phyloP scores from a whole-genome alignment of 768 basidiomycete species.

The Termitomyces heimii region DNA sequence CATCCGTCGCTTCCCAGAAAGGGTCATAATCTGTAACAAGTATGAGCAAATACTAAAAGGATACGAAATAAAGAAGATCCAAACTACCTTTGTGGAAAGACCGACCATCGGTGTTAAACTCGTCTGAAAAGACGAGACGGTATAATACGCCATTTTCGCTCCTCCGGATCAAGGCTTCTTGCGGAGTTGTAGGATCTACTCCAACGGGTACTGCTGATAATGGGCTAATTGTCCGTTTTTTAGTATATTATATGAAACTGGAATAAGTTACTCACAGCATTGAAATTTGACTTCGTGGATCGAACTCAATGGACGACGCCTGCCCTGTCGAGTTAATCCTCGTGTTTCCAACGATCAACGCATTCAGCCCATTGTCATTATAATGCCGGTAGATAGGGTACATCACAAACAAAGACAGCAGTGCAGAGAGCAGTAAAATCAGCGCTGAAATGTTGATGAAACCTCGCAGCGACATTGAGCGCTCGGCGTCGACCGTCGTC shows the following conservation, averaged over 20 bases:
- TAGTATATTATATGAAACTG: not conserved
- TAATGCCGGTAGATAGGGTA: constrained; percentile 61
- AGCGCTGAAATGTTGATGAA: constrained; percentile 63
- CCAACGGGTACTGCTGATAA: not conserved
- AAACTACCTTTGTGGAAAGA: constrained; percentile 6
- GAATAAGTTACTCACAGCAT: constrained; percentile 1
- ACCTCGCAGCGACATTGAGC: constrained; percentile 21
- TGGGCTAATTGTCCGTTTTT: not conserved
- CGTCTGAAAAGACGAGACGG: constrained; percentile 54
- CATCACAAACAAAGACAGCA: constrained; percentile 68
- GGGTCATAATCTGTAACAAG: constrained; percentile 7
- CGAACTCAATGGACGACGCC: constrained; percentile 32
- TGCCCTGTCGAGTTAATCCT: constrained; percentile 64
- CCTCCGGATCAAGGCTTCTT: constrained; percentile 2
- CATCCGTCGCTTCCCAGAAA: constrained; percentile 8
- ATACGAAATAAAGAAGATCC: not conserved
- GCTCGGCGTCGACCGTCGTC: constrained; percentile 17
- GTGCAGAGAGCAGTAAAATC: constrained; percentile 44
- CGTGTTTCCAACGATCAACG: constrained; percentile 50
- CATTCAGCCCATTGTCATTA: constrained; percentile 25
- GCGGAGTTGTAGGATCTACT: constrained; percentile 14
- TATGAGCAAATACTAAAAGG: not conserved
- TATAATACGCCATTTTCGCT: constrained; percentile 51
- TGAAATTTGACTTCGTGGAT: constrained; percentile 30
- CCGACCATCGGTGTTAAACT: constrained; percentile 52